Percentiles rank a stretch among this genome's conserved stretches.
Evolutionary conservation across 164 flowering plant genomes (phyloP).

Genomic region (Macadamia integrifolia): DNA sequence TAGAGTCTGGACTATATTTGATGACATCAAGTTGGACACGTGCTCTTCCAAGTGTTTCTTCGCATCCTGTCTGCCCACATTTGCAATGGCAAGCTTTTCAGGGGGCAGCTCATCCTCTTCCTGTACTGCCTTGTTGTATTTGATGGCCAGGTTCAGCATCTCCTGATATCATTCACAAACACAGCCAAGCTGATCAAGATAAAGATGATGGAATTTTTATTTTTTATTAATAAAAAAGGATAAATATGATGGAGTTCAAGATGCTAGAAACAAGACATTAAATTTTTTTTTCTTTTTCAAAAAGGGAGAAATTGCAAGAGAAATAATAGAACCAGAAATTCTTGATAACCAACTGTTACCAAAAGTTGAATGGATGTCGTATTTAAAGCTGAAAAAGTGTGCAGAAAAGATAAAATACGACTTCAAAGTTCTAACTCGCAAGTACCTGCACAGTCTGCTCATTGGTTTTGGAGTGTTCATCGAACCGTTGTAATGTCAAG

Average conservation of each 20-base stretch:
- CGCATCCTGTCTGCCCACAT: constrained; percentile 89
- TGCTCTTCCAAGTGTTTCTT: constrained; percentile 35
- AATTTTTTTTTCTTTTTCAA: too few relatives aligned
- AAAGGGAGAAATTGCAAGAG: too few relatives aligned
- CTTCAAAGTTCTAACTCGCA: too few relatives aligned
- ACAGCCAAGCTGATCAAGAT: neutral
- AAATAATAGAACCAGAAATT: too few relatives aligned
- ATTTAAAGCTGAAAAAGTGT: too few relatives aligned
- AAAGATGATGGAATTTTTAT: neutral
- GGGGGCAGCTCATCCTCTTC: constrained; percentile 60
- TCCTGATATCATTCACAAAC: constrained; percentile 43
- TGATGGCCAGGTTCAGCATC: constrained; percentile 73
- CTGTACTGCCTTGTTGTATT: constrained; percentile 76
- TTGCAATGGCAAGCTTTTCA: constrained; percentile 88
- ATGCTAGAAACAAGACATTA: too few relatives aligned
- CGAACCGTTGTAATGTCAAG: constrained; percentile 25
- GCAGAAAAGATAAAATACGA: too few relatives aligned
- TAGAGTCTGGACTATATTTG: constrained; percentile 80
- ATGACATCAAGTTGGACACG: constrained; percentile 66
- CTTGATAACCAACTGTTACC: too few relatives aligned
- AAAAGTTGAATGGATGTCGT: too few relatives aligned
- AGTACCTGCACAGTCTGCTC: constrained; percentile 60
- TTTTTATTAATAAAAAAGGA: neutral
- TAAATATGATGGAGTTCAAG: neutral
- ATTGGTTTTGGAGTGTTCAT: constrained; percentile 30